Conservation (phyloP, 192 early-diverging fungal species). For the Pilobolus umbonatus region DNA sequence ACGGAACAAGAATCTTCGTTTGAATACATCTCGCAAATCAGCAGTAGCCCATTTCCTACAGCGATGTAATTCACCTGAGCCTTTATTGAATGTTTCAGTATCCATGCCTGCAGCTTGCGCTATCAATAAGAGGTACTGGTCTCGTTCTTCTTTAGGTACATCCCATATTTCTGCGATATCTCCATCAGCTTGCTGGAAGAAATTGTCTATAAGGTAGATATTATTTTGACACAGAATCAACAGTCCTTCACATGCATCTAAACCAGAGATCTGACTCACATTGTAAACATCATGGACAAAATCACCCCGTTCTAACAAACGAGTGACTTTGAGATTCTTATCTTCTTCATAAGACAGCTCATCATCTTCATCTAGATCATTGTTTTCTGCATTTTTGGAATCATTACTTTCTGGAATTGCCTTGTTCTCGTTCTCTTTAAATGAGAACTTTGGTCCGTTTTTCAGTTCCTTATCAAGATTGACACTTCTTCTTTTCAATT, state of each 20-base stretch:
- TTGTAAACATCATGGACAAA: conserved; percentile 68
- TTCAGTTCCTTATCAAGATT: conserved; percentile 26
- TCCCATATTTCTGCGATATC: conserved; percentile 71
- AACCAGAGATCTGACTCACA: conserved; percentile 57
- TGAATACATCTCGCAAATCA: conserved; percentile 64
- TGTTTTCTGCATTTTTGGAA: conserved; percentile 19
- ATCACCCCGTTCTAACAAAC: conserved; percentile 65
- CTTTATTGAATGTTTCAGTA: conserved; percentile 28
- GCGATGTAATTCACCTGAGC: conserved; percentile 40
- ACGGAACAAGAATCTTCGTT: conserved; percentile 56
- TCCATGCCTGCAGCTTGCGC: conserved; percentile 45
- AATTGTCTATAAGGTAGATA: conserved; percentile 71
- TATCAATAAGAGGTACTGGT: conserved; percentile 52
- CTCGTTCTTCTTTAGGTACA: conserved; percentile 56
- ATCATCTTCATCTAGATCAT: conserved; percentile 39
- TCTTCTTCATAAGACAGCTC: conserved; percentile 59
- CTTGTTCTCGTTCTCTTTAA: conserved; percentile 1
- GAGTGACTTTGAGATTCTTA: conserved; percentile 64
- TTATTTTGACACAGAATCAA: conserved; percentile 64
- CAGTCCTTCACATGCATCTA: conserved; percentile 68
- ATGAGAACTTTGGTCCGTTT: neutral
- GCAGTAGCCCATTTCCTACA: conserved; percentile 50
- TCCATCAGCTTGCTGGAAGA: conserved; percentile 55
- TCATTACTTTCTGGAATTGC: conserved; percentile 6
- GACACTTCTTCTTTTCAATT: neutral